These are phyloP conservation scores for Linum tenue DNA, from an alignment of 345 rosid species.

Conservation along the genomic window DNA sequence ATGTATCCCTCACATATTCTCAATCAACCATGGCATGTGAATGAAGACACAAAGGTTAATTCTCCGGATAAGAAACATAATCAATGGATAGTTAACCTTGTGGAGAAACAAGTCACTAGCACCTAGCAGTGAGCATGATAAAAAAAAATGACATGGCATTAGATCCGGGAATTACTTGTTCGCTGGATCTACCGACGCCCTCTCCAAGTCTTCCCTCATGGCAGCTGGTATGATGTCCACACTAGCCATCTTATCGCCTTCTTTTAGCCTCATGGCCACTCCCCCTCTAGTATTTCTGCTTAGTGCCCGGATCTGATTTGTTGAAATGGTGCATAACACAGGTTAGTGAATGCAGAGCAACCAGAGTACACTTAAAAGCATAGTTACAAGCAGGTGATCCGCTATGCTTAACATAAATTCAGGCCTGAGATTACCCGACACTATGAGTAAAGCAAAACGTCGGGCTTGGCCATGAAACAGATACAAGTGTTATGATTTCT, in stretches of 20 bases:
- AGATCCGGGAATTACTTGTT: conserved; percentile 33
- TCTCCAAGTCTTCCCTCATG: conserved; percentile 43
- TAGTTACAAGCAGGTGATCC: background rate
- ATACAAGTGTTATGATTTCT: background rate
- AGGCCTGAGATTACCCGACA: no score
- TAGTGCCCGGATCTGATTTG: conserved; percentile 63
- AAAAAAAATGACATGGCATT: no score
- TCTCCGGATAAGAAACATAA: background rate
- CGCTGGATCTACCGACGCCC: conserved; percentile 28
- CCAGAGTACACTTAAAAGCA: background rate
- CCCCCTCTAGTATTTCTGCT: conserved; percentile 82
- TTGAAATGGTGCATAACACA: background rate
- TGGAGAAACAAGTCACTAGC: background rate
- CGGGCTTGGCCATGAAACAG: background rate
- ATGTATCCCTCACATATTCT: no score
- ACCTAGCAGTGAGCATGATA: background rate
- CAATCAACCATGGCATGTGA: background rate
- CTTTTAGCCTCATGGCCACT: conserved; percentile 75
- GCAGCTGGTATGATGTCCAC: conserved; percentile 74
- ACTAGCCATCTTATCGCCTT: conserved; percentile 82
- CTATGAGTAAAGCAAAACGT: background rate
- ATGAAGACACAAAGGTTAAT: background rate
- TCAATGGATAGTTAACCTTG: background rate
- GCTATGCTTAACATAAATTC: background rate
- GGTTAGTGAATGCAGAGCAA: no score